Conservation (phyloP, 2,329 filamentous ascomycete genomes). For the Cytospora piceae region DNA sequence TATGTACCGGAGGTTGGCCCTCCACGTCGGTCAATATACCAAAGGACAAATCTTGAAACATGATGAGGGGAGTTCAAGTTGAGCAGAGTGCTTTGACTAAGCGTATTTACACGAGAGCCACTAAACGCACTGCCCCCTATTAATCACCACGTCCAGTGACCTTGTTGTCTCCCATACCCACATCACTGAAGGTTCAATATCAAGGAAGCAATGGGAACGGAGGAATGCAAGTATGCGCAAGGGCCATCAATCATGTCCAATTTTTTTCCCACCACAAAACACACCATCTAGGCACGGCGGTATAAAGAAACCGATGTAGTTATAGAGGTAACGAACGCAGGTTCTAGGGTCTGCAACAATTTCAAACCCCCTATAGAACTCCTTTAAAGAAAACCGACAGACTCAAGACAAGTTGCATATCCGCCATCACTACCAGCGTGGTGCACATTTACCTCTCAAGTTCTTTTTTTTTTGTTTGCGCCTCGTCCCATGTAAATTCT, state of each 20-base stretch:
- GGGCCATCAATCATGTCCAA: constrained; percentile 4
- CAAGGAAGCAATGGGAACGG: too few relatives aligned
- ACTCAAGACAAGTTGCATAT: not conserved
- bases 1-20: too few relatives aligned
- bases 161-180: too few relatives aligned
- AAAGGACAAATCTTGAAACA: too few relatives aligned
- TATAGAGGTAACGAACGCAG: not conserved
- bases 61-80: too few relatives aligned
- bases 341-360: not conserved
- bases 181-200: too few relatives aligned
- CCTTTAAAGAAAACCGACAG: not conserved
- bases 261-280: not conserved
- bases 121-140: not conserved
- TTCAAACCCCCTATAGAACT: not conserved
- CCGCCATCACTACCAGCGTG: not conserved
- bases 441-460: not conserved
- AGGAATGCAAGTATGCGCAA: not conserved
- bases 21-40: too few relatives aligned
- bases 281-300: not conserved
- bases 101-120: too few relatives aligned
- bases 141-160: not conserved
- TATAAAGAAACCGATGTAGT: not conserved
- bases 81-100: too few relatives aligned
- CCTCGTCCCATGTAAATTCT: not conserved
- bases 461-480: not conserved